Base-by-base conservation (phyloP, 495 filamentous ascomycete genomes). In the Delitschia confertaspora region DNA sequence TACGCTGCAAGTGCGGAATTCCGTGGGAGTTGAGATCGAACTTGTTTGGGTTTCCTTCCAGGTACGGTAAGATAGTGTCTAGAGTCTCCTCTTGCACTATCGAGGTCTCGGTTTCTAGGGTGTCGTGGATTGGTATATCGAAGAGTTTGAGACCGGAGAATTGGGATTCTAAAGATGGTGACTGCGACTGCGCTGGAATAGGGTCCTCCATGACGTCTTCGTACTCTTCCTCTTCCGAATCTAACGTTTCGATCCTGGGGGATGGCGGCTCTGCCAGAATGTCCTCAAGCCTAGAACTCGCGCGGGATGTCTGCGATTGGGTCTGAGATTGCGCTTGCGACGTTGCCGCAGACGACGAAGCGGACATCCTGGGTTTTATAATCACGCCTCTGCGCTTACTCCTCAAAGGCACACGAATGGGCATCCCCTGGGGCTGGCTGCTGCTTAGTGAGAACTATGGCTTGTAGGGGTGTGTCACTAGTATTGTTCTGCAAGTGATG, bases 1-100 rank as follows among this genome's bases (percentile, higher is more conserved):
- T 68, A 7, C 82, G 78, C 37, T 76, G 67, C 26, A 98, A 73
- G 14, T 68, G 66, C 3, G 87, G 83, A 16, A 95, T 68, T n/a
- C 85, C 85, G 58, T 76, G 60, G 41, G 58, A 56, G 61, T 86
- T 89, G 65, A 73, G 72, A 21, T 69, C 42, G 37, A 49, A 54
- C 8, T 47, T 41, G 6, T 66, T 61, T 20, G 66, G 66, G 33
- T 64, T 65, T 13, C 71, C 60, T 18, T 52, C 51, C 25, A 94
- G 68, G 52, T 79, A 82, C 1, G 82, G 80, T 8, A 88, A 65
- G 51, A 87, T 88, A 45, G 71, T 73, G 4, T 72, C 57, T 20
- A 82, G 65, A 0, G 81, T 86, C 35, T 79, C 67, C 33, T 76
- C 67, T 60, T 94, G 88, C 31, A 74, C 62, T 38, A 62, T 51